Evolutionary conservation across 495 filamentous ascomycete genomes (phyloP).

Genomic region (Immersiella caudata): DNA sequence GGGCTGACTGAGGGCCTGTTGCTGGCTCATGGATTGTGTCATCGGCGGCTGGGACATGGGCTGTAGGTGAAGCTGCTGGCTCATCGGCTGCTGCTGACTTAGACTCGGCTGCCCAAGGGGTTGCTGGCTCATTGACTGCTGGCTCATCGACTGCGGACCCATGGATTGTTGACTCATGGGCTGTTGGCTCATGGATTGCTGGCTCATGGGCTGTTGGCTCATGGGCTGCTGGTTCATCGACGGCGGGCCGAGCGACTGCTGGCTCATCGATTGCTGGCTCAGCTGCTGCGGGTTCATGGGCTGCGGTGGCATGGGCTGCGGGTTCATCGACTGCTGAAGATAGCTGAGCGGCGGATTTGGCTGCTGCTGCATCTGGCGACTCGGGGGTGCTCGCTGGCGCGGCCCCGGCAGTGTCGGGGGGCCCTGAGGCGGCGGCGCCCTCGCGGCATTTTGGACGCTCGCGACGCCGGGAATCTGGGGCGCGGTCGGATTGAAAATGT

Average conservation of each 20-base stretch:
- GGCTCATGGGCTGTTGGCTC: constrained; percentile 23
- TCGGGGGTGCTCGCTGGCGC: constrained; percentile 40
- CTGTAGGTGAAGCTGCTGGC: constrained; percentile 32
- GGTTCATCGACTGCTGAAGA: constrained; percentile 41
- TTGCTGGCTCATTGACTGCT: constrained; percentile 27
- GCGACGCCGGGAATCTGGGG: constrained; percentile 42
- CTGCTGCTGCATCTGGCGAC: constrained; percentile 38
- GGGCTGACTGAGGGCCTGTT: constrained; percentile 35
- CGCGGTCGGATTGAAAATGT: constrained; percentile 40
- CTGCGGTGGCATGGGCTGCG: constrained; percentile 29
- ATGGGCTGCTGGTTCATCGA: constrained; percentile 15
- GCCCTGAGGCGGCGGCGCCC: constrained; percentile 39
- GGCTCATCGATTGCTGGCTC: constrained; percentile 26
- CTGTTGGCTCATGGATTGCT: constrained; percentile 29
- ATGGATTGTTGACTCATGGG: constrained; percentile 27
- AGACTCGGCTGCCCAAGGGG: constrained; percentile 14
- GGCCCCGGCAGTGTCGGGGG: constrained; percentile 43
- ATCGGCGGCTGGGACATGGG: constrained; percentile 27
- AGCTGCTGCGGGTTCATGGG: constrained; percentile 27
- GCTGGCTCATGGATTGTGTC: constrained; percentile 30
- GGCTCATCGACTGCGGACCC: constrained; percentile 26
- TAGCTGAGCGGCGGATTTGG: constrained; percentile 33
- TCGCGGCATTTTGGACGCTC: constrained; percentile 44
- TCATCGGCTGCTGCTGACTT: constrained; percentile 33
- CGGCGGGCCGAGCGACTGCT: constrained; percentile 26